These are phyloP conservation scores for Goffeauzyma gilvescens DNA, from an alignment of 768 basidiomycete genomes.

Conservation along the genomic window DNA sequence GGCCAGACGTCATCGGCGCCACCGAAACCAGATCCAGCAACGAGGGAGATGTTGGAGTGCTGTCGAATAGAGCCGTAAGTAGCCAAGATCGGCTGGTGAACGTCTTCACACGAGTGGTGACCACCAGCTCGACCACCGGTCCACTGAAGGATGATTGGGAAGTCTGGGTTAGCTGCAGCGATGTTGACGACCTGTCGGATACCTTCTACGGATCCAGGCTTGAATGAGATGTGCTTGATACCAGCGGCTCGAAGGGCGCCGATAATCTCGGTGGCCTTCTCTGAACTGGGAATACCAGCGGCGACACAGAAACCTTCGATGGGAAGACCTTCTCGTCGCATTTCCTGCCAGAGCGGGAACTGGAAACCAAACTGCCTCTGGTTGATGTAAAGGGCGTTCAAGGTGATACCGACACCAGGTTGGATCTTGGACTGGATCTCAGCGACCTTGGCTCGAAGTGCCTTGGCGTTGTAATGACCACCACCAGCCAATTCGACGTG, in stretches of 20 bases:
- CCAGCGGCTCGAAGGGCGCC: slow-evolving; percentile 58
- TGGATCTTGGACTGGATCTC: slow-evolving; percentile 75
- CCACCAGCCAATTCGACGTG: slow-evolving; percentile 96
- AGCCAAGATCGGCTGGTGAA: slow-evolving; percentile 82
- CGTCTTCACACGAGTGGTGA: slow-evolving; percentile 95
- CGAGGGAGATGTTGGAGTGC: slow-evolving; percentile 68
- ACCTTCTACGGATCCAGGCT: slow-evolving; percentile 93
- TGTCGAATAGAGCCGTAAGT: slow-evolving; percentile 82
- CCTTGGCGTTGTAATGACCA: slow-evolving; percentile 81
- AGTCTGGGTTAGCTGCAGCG: slow-evolving; percentile 78
- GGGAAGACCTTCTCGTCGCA: slow-evolving; percentile 84
- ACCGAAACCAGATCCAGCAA: slow-evolving; percentile 90
- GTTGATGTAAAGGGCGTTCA: slow-evolving; percentile 95
- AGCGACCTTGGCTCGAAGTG: slow-evolving; percentile 73
- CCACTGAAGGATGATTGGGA: slow-evolving; percentile 96
- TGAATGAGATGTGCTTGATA: slow-evolving; percentile 92
- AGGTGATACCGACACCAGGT: slow-evolving; percentile 72
- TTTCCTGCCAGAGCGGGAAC: slow-evolving; percentile 91
- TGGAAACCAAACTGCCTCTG: slow-evolving; percentile 95
- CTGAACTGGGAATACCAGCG: slow-evolving; percentile 86
- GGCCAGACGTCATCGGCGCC: slow-evolving; percentile 82
- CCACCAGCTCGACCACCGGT: slow-evolving; percentile 97
- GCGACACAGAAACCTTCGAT: slow-evolving; percentile 99
- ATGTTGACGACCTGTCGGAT: slow-evolving; percentile 95
- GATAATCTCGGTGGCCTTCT: slow-evolving; percentile 95